These are phyloP conservation scores for Penicillium sp. DNA, from an alignment of 2,329 filamentous ascomycete genomes.

Conservation along the genomic window DNA sequence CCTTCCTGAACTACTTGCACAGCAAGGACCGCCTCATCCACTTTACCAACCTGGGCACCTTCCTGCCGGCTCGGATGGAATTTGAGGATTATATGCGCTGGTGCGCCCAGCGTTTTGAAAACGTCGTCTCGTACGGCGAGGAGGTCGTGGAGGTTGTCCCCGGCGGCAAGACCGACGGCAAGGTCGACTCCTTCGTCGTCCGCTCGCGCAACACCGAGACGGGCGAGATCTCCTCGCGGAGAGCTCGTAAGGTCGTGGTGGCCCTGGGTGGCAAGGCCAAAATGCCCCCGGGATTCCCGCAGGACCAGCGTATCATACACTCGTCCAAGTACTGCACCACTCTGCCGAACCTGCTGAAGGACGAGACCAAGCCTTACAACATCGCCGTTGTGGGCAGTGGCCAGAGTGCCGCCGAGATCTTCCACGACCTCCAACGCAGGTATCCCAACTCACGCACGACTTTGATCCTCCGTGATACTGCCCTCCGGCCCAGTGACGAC, in stretches of 20 bases:
- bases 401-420: constrained; percentile 93
- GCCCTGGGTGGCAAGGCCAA: constrained; percentile 64
- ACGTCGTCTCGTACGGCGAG: constrained; percentile 69
- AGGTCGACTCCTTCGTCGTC: constrained; percentile 64
- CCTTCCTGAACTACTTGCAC: constrained; percentile 92
- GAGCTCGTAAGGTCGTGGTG: constrained; percentile 54
- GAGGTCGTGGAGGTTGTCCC: constrained; percentile 71
- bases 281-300: constrained; percentile 66
- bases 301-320: constrained; percentile 70
- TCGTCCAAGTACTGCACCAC: constrained; percentile 72
- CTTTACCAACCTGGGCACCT: constrained; percentile 87
- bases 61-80: constrained; percentile 77
- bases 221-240: constrained; percentile 39
- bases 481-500: constrained; percentile 86
- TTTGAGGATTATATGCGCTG: constrained; percentile 95
- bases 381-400: constrained; percentile 85
- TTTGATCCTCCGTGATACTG: constrained; percentile 76
- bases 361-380: constrained; percentile 51
- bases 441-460: constrained; percentile 77
- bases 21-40: constrained; percentile 73
- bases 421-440: constrained; percentile 74
- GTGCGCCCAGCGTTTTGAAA: constrained; percentile 75
- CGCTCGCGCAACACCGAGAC: constrained; percentile 57
- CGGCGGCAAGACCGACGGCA: constrained; percentile 46
- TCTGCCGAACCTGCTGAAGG: constrained; percentile 37